phyloP scores from a whole-genome alignment of 495 filamentous ascomycete species.

The Daldinia loculata region DNA sequence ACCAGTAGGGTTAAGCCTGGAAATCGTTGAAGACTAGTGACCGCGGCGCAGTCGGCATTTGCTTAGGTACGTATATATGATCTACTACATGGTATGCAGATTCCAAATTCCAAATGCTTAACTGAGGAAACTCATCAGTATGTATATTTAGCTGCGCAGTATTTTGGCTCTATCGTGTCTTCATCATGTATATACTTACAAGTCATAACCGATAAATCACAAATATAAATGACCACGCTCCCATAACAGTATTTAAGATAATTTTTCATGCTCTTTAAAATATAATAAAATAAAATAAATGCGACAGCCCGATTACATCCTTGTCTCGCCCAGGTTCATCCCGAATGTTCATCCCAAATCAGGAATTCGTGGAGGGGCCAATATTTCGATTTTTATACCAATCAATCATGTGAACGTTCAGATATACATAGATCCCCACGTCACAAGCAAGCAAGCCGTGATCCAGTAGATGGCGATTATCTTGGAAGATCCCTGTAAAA shows the following conservation, averaged over 20 bases:
- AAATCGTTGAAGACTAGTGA: neutral
- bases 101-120: neutral
- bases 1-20: neutral
- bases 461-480: slow-evolving; percentile 16
- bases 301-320: neutral
- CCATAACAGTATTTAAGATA: neutral
- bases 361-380: slow-evolving; percentile 22
- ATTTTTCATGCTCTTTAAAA: neutral
- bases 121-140: no score
- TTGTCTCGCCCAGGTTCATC: slow-evolving; percentile 20
- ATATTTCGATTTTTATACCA: slow-evolving; percentile 19
- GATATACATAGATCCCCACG: slow-evolving; percentile 24
- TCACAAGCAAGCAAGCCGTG: slow-evolving; percentile 19
- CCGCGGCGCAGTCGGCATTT: slow-evolving; percentile 15
- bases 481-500: slow-evolving; percentile 13
- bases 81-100: neutral
- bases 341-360: slow-evolving; percentile 27
- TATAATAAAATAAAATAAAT: neutral
- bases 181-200: neutral
- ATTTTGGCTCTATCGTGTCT: neutral
- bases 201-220: neutral
- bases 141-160: no score
- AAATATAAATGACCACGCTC: neutral
- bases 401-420: slow-evolving; percentile 33
- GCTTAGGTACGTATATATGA: neutral